Conservation (phyloP, 208 protist genomes). For the Dictyostelium gargantuum region DNA sequence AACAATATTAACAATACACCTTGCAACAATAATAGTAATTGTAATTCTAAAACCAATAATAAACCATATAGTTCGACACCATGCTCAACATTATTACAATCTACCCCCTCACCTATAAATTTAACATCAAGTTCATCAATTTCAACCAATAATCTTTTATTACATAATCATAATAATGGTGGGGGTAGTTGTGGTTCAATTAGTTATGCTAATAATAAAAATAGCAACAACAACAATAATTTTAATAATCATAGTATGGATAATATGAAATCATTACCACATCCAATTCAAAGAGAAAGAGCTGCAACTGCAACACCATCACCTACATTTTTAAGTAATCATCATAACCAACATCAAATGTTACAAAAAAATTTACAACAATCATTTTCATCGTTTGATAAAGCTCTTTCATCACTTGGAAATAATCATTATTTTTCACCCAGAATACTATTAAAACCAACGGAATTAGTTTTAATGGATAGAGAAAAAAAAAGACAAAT, state of each 20-base stretch:
- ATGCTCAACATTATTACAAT: not conserved
- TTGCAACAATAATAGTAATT: not conserved
- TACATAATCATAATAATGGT: too few relatives aligned
- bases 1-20: not conserved
- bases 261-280: not conserved
- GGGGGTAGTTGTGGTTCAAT: too few relatives aligned
- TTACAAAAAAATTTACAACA: not conserved
- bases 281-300: not conserved
- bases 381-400: not conserved
- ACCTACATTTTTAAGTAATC: not conserved
- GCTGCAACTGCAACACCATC: not conserved
- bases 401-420: not conserved
- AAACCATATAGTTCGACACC: not conserved
- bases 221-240: not conserved
- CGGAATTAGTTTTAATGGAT: not conserved
- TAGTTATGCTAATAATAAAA: not conserved
- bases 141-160: not conserved
- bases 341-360: not conserved
- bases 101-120: not conserved
- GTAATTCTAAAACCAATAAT: not conserved
- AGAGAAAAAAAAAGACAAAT: not conserved
- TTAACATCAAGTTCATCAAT: not conserved
- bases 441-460: conserved; percentile 4
- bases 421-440: not conserved
- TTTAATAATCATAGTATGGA: too few relatives aligned